Evolutionary conservation across 768 basidiomycete species (phyloP).

Genomic region (Mycena olivaceomarginata): DNA sequence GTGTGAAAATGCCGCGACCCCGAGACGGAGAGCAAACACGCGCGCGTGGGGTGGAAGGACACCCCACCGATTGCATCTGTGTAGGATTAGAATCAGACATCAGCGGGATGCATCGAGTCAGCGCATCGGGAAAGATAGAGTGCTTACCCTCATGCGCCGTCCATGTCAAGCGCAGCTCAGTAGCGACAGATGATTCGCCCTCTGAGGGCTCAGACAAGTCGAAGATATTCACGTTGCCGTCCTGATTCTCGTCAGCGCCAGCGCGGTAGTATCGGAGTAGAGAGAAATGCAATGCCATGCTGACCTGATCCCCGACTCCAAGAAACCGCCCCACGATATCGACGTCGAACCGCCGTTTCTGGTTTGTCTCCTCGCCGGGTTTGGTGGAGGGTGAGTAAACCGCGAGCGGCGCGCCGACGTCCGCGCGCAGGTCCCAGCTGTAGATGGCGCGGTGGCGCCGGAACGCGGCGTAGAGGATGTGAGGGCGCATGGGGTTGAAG

Average conservation of each 20-base stretch:
- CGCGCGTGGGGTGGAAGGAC: conserved; percentile 79
- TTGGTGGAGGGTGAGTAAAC: conserved; percentile 53
- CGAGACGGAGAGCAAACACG: conserved; percentile 78
- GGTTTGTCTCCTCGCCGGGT: conserved; percentile 72
- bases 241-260: conserved; percentile 56
- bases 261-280: not conserved
- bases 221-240: conserved; percentile 77
- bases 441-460: conserved; percentile 79
- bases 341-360: conserved; percentile 86
- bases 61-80: conserved; percentile 86
- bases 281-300: conserved; percentile 43
- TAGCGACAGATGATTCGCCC: conserved; percentile 44
- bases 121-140: not conserved
- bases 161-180: conserved; percentile 57
- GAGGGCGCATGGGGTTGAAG: conserved; percentile 85
- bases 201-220: conserved; percentile 59
- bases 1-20: conserved; percentile 85
- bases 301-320: conserved; percentile 81
- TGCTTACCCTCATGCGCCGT: conserved; percentile 76
- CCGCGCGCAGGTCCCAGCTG: conserved; percentile 87
- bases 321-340: conserved; percentile 81
- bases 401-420: conserved; percentile 65
- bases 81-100: not conserved
- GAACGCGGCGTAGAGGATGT: conserved; percentile 88
- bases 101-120: not conserved